A percentile compares a stretch with the other conserved stretches of the same genome.
Evolutionary conservation across 129 eudicot genomes (phyloP).

Genomic region (Flaveria linearis): DNA sequence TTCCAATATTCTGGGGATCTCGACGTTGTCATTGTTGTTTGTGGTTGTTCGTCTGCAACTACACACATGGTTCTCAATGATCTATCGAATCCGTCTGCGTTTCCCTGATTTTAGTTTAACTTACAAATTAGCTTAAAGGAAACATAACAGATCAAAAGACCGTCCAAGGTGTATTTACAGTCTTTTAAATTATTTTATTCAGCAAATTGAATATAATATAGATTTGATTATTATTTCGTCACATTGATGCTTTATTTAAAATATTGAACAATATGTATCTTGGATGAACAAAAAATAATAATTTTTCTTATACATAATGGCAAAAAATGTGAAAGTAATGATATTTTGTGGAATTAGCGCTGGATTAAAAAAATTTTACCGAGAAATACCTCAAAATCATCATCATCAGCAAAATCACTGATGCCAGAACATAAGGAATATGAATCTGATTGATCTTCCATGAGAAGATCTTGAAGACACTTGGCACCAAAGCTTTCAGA

Average conservation of each 20-base stretch:
- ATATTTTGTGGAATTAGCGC: neutral
- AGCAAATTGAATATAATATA: neutral
- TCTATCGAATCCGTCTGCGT: constrained; percentile 38
- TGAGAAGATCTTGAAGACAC: constrained; percentile 64
- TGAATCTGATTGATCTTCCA: constrained; percentile 68
- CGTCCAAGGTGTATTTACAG: neutral
- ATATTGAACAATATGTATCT: neutral
- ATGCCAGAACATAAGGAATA: constrained; percentile 40
- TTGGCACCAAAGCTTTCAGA: constrained; percentile 39
- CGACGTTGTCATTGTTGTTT: constrained; percentile 22
- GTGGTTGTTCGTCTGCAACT: constrained; percentile 31
- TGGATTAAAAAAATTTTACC: neutral
- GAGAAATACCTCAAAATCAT: constrained; percentile 51
- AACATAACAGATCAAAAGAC: neutral
- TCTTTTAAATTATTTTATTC: neutral
- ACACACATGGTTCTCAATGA: constrained; percentile 31
- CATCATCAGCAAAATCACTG: constrained; percentile 39
- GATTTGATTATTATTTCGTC: neutral
- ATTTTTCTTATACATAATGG: neutral
- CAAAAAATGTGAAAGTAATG: neutral
- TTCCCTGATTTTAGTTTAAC: constrained; percentile 38
- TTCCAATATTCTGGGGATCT: constrained; percentile 39
- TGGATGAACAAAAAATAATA: neutral
- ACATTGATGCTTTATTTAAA: neutral
- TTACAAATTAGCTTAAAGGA: constrained; percentile 4